Conservation (phyloP, 1,139 yeast species). For the Magnusiomyces sp. region DNA sequence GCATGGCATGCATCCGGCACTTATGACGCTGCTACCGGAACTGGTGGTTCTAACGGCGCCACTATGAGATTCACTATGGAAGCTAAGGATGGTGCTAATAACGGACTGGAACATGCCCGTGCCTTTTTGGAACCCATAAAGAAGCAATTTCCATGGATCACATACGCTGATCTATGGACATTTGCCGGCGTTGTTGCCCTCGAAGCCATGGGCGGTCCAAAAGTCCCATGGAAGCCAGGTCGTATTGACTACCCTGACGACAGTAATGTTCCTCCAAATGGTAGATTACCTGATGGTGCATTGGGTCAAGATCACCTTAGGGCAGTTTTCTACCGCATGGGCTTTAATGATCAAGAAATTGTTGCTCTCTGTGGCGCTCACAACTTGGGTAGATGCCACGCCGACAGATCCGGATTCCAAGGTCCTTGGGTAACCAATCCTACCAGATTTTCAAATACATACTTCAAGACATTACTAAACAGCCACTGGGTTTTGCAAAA, state of each 20-base stretch:
- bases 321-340: constrained; percentile 50
- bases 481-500: constrained; percentile 69
- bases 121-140: constrained; percentile 50
- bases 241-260: constrained; percentile 49
- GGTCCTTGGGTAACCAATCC: constrained; percentile 92
- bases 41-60: constrained; percentile 64
- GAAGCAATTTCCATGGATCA: constrained; percentile 47
- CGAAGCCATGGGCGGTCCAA: constrained; percentile 55
- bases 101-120: constrained; percentile 52
- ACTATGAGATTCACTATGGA: constrained; percentile 48
- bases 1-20: constrained; percentile 73
- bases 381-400: constrained; percentile 60
- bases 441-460: constrained; percentile 73
- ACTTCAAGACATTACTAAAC: constrained; percentile 57
- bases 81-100: constrained; percentile 47
- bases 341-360: constrained; percentile 54
- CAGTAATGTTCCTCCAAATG: constrained; percentile 50
- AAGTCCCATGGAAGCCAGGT: constrained; percentile 52
- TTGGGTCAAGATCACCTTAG: constrained; percentile 47
- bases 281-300: constrained; percentile 52
- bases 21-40: constrained; percentile 43
- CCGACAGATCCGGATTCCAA: constrained; percentile 50
- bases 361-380: constrained; percentile 61
- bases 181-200: constrained; percentile 55
- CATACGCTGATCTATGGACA: constrained; percentile 62